Evolutionary conservation across 495 filamentous ascomycete genomes (phyloP), one percentile per base, ranked within the genome.

Genomic region (Penicillium salamii): DNA sequence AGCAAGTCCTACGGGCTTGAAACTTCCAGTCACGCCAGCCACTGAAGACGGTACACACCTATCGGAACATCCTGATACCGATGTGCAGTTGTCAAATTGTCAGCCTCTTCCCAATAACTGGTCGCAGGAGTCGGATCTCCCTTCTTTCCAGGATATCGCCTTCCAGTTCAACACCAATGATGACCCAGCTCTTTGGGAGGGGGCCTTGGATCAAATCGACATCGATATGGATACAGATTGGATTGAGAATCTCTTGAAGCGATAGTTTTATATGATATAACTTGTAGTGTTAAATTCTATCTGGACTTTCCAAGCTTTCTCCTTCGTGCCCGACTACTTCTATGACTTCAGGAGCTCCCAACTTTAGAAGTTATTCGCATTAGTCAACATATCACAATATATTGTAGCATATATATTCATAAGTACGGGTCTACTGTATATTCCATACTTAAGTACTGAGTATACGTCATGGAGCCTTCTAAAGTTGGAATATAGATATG

Each of bases 181-280:
- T 31, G 68, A 71, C 29, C 59, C 68, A 1, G 68, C 62, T 15
- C 46, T 71, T 5, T 71, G 68, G 68, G 68, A 71, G 36, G 64
- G 62, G 21, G 68, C 67, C 6, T 53, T 71, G 41, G 36, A 63
- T 35, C 62, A 67, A 19, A 71, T 71, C 18, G 60, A 71, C 29
- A 71, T 71, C 47, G 66, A 71, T 20, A 71, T 70, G 67, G 67
- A 70, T 50, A 67, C 65, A 0, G 65, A 70, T 36, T 70, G 65
- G 67, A 70, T 71, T 55, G 68, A 71, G 40, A 69, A 55, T 45
- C 64, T 63, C 0, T 50, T 71, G 29, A 55, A 58, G 28, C 55
- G 59, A 43, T 67, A 54, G 34, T n/a, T n/a, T n/a, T n/a, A n/a
- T n/a, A n/a, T 4, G 33, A 17, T 33, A 15, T 9, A 28, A 28